phyloP scores from a whole-genome alignment of 345 rosid species.

The Aethionema arabicum region DNA sequence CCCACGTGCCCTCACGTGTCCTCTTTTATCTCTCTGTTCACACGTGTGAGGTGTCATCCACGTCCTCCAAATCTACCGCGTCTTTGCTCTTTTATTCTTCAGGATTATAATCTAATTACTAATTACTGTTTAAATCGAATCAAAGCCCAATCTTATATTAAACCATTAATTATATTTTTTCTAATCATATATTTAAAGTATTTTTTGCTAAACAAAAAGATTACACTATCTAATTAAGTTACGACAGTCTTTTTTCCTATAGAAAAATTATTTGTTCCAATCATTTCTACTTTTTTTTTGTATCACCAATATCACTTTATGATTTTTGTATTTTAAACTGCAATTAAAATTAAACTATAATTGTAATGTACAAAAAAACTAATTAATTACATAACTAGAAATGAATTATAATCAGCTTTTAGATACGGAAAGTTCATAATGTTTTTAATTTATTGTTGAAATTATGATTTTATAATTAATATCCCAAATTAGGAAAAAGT shows the following conservation, averaged over 20 bases:
- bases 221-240: too few relatives aligned
- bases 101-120: not conserved
- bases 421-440: not conserved
- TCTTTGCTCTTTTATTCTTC: not conserved
- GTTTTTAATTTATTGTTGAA: not conserved
- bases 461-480: not conserved
- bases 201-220: too few relatives aligned
- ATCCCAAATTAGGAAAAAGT: slow-evolving; percentile 1
- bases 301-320: not conserved
- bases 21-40: slow-evolving; percentile 13
- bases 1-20: slow-evolving; percentile 79
- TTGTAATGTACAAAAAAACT: not conserved
- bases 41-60: slow-evolving; percentile 29
- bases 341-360: not conserved
- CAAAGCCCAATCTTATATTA: slow-evolving; percentile 1
- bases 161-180: too few relatives aligned
- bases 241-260: too few relatives aligned
- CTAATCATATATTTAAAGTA: too few relatives aligned
- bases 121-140: not conserved
- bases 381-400: too few relatives aligned
- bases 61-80: slow-evolving; percentile 14
- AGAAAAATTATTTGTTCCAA: too few relatives aligned
- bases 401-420: not conserved
- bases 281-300: too few relatives aligned
- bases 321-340: not conserved